Percentiles rank a stretch among this genome's conserved stretches.
These are phyloP conservation scores for Populus hybrid DNA, from an alignment of 441 rosid genomes.

Conservation along the genomic window DNA sequence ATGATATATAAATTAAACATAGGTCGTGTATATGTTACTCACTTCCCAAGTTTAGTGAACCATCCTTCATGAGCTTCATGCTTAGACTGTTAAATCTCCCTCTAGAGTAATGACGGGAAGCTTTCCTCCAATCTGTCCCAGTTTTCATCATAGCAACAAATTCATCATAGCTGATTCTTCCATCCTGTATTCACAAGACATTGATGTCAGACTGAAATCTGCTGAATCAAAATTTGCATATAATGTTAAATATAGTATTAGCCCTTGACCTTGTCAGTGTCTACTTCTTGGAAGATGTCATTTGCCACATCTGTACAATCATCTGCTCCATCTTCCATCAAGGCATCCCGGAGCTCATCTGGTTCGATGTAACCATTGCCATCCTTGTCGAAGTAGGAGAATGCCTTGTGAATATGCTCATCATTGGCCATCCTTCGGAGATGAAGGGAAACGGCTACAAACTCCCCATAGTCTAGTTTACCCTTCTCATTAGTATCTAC, in stretches of 20 bases:
- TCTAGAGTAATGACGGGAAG: constrained; percentile 97
- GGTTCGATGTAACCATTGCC: constrained; percentile 86
- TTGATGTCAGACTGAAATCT: constrained; percentile 9
- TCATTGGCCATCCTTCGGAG: constrained; percentile 91
- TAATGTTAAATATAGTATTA: constrained; percentile 1
- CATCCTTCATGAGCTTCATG: constrained; percentile 94
- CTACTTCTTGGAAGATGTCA: constrained; percentile 99
- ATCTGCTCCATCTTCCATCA: constrained; percentile 95
- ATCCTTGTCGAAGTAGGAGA: constrained; percentile 96
- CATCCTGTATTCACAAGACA: constrained; percentile 54
- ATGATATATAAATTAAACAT: constrained; percentile 20
- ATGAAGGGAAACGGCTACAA: constrained; percentile 87
- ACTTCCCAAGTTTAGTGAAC: constrained; percentile 80
- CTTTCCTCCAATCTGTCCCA: constrained; percentile 99
- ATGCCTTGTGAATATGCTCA: constrained; percentile 92
- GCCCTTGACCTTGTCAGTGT: constrained; percentile 80
- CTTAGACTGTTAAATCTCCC: constrained; percentile 98
- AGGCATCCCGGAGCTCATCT: constrained; percentile 79
- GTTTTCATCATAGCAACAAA: constrained; percentile 99
- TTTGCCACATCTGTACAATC: constrained; percentile 85
- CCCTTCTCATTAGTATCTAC: constrained; percentile 93
- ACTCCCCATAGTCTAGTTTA: constrained; percentile 84
- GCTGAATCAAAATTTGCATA: background rate
- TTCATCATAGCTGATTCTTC: constrained; percentile 90
- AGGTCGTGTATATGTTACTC: constrained; percentile 21